Evolutionary conservation across 306 rosid species (phyloP), one percentile per base, ranked within the genome.

Genomic region (Malus sieversii): DNA sequence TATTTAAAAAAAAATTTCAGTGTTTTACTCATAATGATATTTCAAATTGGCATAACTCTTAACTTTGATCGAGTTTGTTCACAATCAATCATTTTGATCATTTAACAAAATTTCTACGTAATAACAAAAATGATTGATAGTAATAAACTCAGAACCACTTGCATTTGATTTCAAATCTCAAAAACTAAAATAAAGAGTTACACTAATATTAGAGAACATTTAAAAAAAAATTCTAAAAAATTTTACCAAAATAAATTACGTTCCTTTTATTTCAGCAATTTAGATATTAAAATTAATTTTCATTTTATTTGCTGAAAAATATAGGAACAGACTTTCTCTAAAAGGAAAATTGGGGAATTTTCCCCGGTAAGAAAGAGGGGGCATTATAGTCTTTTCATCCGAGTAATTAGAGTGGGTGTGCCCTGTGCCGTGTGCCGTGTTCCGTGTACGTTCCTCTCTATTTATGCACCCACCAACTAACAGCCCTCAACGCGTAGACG

Each of bases 91-190:
- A 33, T 33, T 33, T 5, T 6, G 2, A 33, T 5, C 8, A 33
- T 33, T 33, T 6, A 35, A 35, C 40, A 6, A 0, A 35, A 35
- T 35, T 35, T 35, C 0, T 6, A 35, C 0, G 0, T 0, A 35
- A 35, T 0, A 1, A 35, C 0, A 2, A 6, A 33, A 33, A 33
- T 33, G 1, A 5, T 33, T 33, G 2, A 33, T 33, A 1, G 8
- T 33, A 0, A 33, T 0, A 33, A 33, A 33, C 2, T 33, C 38
- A 33, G 8, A 1, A 33, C 38, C 2, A 33, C 0, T 33, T 35
- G 0, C 0, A 35, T 35, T 35, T 35, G 2, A 35, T 35, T 35
- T 35, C 2, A 35, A 35, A 35, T 35, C 38, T 33, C 2, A 0
- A 6, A 0, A 33, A 33, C 0, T 6, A 33, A 33, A 33, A 33